A percentile compares a stretch with the other conserved stretches of the same genome.
These are phyloP conservation scores for Trypanosoma avium DNA, from an alignment of 208 protist genomes.

Conservation along the genomic window DNA sequence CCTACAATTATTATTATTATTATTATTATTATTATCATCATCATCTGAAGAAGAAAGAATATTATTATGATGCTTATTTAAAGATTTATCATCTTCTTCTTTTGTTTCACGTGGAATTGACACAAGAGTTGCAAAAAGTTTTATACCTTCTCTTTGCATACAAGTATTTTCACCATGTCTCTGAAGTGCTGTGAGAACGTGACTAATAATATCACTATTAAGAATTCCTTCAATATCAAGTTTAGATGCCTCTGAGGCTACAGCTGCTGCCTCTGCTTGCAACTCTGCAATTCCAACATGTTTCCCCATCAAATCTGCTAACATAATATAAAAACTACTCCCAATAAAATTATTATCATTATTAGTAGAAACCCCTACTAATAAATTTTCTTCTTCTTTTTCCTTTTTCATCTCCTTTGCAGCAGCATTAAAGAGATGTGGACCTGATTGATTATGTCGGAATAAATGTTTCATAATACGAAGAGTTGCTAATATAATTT, in stretches of 20 bases:
- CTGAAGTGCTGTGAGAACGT: slow-evolving; percentile 38
- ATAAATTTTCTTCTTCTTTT: neutral
- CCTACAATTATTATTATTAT: too few relatives aligned
- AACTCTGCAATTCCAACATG: slow-evolving; percentile 5
- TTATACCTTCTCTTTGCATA: slow-evolving; percentile 36
- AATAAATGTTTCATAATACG: slow-evolving; percentile 42
- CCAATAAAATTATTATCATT: neutral
- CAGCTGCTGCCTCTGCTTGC: slow-evolving; percentile 15
- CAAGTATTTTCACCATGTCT: slow-evolving; percentile 27
- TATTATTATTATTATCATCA: too few relatives aligned
- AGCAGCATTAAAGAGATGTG: slow-evolving; percentile 42
- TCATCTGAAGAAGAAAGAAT: too few relatives aligned
- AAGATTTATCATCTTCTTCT: neutral
- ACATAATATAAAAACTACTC: slow-evolving; percentile 13
- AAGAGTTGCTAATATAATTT: slow-evolving; percentile 44
- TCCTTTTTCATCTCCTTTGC: neutral
- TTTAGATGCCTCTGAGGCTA: slow-evolving; percentile 22
- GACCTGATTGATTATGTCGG: slow-evolving; percentile 46
- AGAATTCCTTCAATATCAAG: slow-evolving; percentile 33
- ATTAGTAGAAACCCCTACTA: neutral
- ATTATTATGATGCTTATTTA: too few relatives aligned
- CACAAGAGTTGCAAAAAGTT: slow-evolving; percentile 47
- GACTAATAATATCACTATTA: slow-evolving; percentile 31
- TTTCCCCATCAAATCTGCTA: slow-evolving; percentile 16
- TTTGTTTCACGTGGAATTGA: slow-evolving; percentile 23